Evolutionary conservation across 441 rosid genomes (phyloP), one percentile per base, ranked within the genome.

Genomic region (Euphorbia schlechtendalii): DNA sequence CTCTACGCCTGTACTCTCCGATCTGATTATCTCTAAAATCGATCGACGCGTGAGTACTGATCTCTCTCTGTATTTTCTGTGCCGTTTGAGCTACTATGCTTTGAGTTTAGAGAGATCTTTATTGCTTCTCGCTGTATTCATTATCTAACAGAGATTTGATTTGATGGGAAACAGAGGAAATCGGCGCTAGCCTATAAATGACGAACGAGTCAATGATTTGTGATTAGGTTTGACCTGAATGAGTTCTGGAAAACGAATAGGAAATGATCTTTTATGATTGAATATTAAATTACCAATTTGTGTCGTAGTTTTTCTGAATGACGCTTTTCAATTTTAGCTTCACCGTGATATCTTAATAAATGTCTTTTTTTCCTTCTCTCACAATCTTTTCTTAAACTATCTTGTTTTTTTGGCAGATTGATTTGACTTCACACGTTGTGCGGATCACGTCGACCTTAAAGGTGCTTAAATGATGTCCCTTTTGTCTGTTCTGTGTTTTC

Each of bases 21-120:
- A 89, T 85, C 87, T 89, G 72, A 61, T 89, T 68, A 71, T 94
- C 74, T 86, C 99, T 68, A 89, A 82, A 76, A 94, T 94, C 36
- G 96, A 89, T 62, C 92, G 97, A 66, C 95, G 86, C 49, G 96
- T 91, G 86, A 85, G 94, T 80, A 71, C 56, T 24, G 27, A 22
- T 49, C 49, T 20, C 45, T 66, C 60, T 30, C 40, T 36, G 43
- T n/a, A 46, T 55, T 27, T 64, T 48, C 46, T 45, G 17, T 70
- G 3, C 55, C 43, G 1, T 20, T 48, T 48, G 43, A 63, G 52
- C 51, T 43, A 8, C 8, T 18, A 18, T 28, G 56, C 45, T 63
- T 66, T 5, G 56, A 45, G 8, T 28, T 43, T 27, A 8, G 5
- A 1, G 55, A 66, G 63, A 66, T 66, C 70, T 45, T 36, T 18